Conservation (phyloP, 192 early-diverging fungal species). For the Dispira simplex region DNA sequence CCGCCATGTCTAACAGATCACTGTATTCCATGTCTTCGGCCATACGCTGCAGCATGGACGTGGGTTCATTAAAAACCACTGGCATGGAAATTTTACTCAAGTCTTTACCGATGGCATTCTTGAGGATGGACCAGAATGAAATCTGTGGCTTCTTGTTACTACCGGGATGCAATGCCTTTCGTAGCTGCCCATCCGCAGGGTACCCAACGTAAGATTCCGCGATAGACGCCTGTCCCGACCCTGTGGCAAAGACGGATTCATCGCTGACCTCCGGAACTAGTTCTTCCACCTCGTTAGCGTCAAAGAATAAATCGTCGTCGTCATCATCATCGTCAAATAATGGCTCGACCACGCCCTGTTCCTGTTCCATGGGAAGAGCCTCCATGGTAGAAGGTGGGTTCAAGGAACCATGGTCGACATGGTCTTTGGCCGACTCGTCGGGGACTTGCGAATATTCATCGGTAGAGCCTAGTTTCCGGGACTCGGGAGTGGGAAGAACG, state of each 20-base stretch:
- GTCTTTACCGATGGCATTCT: slow-evolving; percentile 77
- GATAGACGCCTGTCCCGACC: neutral
- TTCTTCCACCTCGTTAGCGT: slow-evolving; percentile 31
- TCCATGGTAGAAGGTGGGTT: neutral
- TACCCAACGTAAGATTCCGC: slow-evolving; percentile 7
- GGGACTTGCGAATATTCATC: neutral
- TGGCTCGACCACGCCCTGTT: neutral
- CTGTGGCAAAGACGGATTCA: no score
- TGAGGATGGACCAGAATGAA: slow-evolving; percentile 73
- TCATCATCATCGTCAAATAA: slow-evolving; percentile 13
- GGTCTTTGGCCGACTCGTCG: neutral
- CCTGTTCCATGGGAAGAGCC: neutral
- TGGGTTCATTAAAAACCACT: slow-evolving; percentile 82
- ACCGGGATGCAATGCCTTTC: slow-evolving; percentile 29
- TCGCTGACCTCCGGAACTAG: slow-evolving; percentile 14
- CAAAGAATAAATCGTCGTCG: slow-evolving; percentile 34
- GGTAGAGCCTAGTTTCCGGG: no score
- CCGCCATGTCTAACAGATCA: slow-evolving; percentile 64
- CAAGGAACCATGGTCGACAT: neutral
- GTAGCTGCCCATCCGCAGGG: slow-evolving; percentile 15
- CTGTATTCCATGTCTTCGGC: slow-evolving; percentile 77
- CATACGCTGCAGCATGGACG: slow-evolving; percentile 73
- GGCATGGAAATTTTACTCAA: slow-evolving; percentile 71
- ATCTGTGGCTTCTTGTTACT: slow-evolving; percentile 41
- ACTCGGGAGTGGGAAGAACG: neutral